Evolutionary conservation across 2,329 filamentous ascomycete species (phyloP), one percentile per base, ranked within the genome.

Genomic region (Emericellopsis cladophorae): DNA sequence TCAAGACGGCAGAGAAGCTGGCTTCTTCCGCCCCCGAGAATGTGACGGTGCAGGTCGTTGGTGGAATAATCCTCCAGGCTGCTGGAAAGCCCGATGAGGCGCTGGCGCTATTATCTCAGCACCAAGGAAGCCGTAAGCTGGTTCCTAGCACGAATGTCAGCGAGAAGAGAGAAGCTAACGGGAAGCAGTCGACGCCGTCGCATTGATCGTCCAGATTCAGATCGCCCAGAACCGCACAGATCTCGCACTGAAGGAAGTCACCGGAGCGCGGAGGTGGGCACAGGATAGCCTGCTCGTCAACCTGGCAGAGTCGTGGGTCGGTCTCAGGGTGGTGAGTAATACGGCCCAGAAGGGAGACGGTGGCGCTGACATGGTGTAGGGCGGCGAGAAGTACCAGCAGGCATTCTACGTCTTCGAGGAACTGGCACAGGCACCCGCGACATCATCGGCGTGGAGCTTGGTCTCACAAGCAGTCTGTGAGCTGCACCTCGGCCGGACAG

Each of bases 381-480:
- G 90, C 55, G 89, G 89, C 50, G 88, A 95, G 51, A 92, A 87
- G 60, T 96, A 96, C 64, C 92, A 96, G 56, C 85, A 92, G 56
- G 82, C 90, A 15, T 96, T 94, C 64, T 96, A 98, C 69, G 90
- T 96, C 45, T 96, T 87, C 55, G 90, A 96, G 64, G 92, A 98
- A 62, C 76, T 96, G 38, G 90, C 92, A 5, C 86, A 94, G 56
- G 81, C 85, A 23, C 82, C 88, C 3, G 79, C 84, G 26, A 88
- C 85, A 15, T 80, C 86, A 38, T 85, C 85, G 14, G 72, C 81
- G 40, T 72, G 80, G 49, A 83, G 78, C 15, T 74, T 95, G 42
- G 78, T 95, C 45, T 81, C 86, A 16, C 92, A 96, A 65, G 90
- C 89, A 22, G 79, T 96, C 22, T 83, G 86, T 21, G 90, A 98